Conservation (phyloP, 2,329 filamentous ascomycete genomes). For the Clarireedia hainanense region DNA sequence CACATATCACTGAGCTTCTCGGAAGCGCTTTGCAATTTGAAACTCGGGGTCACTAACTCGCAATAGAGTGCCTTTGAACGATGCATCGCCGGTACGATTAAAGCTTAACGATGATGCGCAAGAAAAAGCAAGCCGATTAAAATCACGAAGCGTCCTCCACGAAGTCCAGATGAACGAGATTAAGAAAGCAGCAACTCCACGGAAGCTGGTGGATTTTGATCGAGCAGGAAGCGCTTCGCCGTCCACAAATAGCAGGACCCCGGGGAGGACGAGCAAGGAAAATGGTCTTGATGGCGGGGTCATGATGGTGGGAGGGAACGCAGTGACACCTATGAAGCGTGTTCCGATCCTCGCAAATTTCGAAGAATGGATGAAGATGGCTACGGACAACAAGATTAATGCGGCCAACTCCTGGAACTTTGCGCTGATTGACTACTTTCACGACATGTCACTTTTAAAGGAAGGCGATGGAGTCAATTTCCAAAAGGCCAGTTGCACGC, state of each 20-base stretch:
- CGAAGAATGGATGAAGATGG: conserved; percentile 99
- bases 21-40: neutral
- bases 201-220: conserved; percentile 53
- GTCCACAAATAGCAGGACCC: conserved; percentile 49
- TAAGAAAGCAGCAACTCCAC: conserved; percentile 70
- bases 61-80: conserved; percentile 83
- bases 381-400: conserved; percentile 98
- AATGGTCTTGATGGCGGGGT: conserved; percentile 47
- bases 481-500: conserved; percentile 93
- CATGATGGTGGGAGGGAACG: conserved; percentile 61
- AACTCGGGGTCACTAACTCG: conserved; percentile 3
- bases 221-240: conserved; percentile 50
- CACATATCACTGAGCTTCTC: neutral
- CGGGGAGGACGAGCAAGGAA: conserved; percentile 34
- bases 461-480: conserved; percentile 98
- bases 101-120: conserved; percentile 74
- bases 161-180: conserved; percentile 90
- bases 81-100: conserved; percentile 79
- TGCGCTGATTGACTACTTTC: conserved; percentile 98
- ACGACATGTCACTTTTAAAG: conserved; percentile 95
- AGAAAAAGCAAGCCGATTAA: conserved; percentile 82
- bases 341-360: conserved; percentile 96
- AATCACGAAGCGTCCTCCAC: conserved; percentile 80
- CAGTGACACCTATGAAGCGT: conserved; percentile 91
- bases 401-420: conserved; percentile 99